Conservation (phyloP, 2,329 filamentous ascomycete species). For the Fusarium verticillioides region DNA sequence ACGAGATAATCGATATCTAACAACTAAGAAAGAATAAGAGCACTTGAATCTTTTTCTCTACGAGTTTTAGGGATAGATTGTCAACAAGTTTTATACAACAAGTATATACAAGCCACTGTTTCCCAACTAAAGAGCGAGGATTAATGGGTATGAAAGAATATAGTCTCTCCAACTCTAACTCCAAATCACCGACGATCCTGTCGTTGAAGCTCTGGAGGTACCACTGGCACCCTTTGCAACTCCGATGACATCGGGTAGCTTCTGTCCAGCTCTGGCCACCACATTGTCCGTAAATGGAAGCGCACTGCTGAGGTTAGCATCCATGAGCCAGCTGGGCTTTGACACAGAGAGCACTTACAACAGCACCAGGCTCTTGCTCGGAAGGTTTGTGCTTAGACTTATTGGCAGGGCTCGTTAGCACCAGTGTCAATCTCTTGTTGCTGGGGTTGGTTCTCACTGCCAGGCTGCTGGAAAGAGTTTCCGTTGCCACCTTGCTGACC, state of each 20-base stretch:
- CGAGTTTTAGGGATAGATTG: not conserved
- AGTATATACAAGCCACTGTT: conserved; percentile 3
- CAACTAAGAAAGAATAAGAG: too few relatives aligned
- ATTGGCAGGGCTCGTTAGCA: conserved; percentile 16
- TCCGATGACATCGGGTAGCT: conserved; percentile 40
- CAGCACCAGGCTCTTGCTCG: not conserved
- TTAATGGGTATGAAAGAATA: conserved; percentile 41
- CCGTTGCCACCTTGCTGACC: conserved; percentile 11
- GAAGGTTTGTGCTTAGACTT: conserved; percentile 2
- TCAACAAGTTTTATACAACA: conserved; percentile 2
- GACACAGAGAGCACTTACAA: conserved; percentile 2
- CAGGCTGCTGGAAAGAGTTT: conserved; percentile 5
- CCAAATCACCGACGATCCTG: not conserved
- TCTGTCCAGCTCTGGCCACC: conserved; percentile 42
- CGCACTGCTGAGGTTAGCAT: conserved; percentile 20
- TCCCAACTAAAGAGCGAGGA: conserved; percentile 19
- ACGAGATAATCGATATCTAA: too few relatives aligned
- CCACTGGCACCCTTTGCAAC: conserved; percentile 39
- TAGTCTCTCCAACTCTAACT: not conserved
- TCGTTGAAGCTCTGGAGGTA: conserved; percentile 40
- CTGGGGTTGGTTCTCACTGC: conserved; percentile 10
- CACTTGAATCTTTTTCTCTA: too few relatives aligned
- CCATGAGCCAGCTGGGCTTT: too few relatives aligned
- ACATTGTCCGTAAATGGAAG: conserved; percentile 37
- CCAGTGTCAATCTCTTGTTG: conserved; percentile 1